Conservation (phyloP, 2,329 filamentous ascomycete species). For the Colletotrichum magnum region DNA sequence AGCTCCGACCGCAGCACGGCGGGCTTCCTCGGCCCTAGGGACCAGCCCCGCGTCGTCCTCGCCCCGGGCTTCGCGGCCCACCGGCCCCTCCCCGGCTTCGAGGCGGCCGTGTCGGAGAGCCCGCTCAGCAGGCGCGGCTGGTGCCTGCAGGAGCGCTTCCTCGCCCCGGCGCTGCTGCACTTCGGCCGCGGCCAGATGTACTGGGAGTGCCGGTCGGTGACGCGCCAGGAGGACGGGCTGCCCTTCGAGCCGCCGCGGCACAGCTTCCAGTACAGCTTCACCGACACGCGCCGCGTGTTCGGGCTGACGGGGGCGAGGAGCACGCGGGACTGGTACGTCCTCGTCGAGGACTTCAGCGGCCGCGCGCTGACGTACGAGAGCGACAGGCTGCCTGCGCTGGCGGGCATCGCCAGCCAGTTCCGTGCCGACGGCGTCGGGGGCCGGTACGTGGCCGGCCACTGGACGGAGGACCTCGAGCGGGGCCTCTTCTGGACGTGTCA, state of each 20-base stretch:
- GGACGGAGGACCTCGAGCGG: not conserved
- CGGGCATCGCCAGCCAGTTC: not conserved
- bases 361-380: rapidly evolving
- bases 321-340: not conserved
- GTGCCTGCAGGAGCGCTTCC: slow-evolving; percentile 24
- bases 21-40: not conserved
- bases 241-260: too few species aligned
- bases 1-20: not conserved
- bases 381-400: not conserved
- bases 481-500: not conserved
- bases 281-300: too few species aligned
- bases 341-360: not conserved
- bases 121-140: slow-evolving; percentile 8
- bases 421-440: not conserved
- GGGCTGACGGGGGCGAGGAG: too few species aligned
- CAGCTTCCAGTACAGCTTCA: too few species aligned
- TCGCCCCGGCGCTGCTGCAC: slow-evolving; percentile 16
- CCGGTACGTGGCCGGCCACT: not conserved
- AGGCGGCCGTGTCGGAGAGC: not conserved
- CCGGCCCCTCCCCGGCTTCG: not conserved
- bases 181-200: slow-evolving; percentile 32
- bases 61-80: not conserved
- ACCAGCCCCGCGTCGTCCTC: not conserved
- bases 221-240: not conserved
- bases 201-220: slow-evolving; percentile 38